Conservation (phyloP, 768 basidiomycete species). For the Amanita molliuscula region DNA sequence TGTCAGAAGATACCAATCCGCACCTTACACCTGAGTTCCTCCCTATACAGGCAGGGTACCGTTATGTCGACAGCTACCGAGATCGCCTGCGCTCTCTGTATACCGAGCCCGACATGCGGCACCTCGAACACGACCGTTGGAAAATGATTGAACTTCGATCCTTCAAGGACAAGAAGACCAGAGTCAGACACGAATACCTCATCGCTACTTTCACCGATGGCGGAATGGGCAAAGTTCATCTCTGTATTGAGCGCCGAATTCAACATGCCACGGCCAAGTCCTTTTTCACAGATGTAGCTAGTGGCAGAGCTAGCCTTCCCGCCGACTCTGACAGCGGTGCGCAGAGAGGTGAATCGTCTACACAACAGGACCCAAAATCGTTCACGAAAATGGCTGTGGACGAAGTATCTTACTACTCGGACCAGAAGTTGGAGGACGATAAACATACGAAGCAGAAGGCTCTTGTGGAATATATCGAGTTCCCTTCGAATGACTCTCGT, state of each 20-base stretch:
- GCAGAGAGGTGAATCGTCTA: no score
- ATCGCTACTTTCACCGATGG: neutral
- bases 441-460: no score
- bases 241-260: neutral
- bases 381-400: neutral
- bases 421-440: neutral
- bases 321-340: no score
- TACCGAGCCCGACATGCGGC: neutral
- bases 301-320: no score
- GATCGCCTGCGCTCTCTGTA: neutral
- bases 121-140: neutral
- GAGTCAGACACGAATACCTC: neutral
- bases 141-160: neutral
- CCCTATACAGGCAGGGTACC: neutral
- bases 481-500: neutral
- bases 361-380: neutral
- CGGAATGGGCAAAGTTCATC: neutral
- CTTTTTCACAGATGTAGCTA: no score
- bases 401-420: neutral
- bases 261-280: neutral
- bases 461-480: neutral
- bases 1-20: neutral
- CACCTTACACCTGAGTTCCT: neutral
- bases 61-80: neutral
- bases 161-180: neutral